Base-by-base conservation (phyloP, 305 asterid genomes). In the Solanum hybrid region DNA sequence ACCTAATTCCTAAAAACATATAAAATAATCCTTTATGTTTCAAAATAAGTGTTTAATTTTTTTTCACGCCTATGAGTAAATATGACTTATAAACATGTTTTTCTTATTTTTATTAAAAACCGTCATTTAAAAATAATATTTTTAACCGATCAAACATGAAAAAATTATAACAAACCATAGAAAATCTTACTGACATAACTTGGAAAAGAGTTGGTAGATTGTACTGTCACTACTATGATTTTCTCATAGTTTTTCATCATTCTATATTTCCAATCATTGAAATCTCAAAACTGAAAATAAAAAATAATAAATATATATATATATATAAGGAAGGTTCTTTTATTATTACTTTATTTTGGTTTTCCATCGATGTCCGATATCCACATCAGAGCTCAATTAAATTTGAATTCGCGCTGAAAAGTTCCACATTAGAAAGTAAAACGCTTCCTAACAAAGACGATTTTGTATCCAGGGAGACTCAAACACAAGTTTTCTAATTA, bases 341-440 rank as follows among this genome's bases (percentile, higher is more conserved):
- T 24, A 41, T 82, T 13, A 41, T 14, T 39, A 26, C 86, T 80
- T 51, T 51, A 14, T 51, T 51, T 51, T 51, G 65, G 8, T 51
- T 51, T 51, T 51, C 0, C 1, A 51, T 51, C 1, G 65, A 51
- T 51, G n/a, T 0, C 1, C 3, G n/a, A 15, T 51, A 15, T 51
- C 1, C 3, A 51, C 0, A 15, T 15, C 3, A 51, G 3, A 51
- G n/a, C 1, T 51, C 1, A 2, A 51, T 51, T 15, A 45, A 45
- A 51, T 51, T 51, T 51, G 3, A 0, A 51, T 0, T 51, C 2
- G 0, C 1, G 8, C 2, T 1, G n/a, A 51, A 51, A 51, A 2
- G 0, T 51, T 51, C 1, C 3, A 51, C 9, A 15, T 51, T 15
- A 15, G 9, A 17, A 51, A 15, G 1, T 15, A 51, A 5, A 15